These are phyloP conservation scores for Globisporangium emineosum DNA, from an alignment of 352 stramenopile species.

Conservation along the genomic window DNA sequence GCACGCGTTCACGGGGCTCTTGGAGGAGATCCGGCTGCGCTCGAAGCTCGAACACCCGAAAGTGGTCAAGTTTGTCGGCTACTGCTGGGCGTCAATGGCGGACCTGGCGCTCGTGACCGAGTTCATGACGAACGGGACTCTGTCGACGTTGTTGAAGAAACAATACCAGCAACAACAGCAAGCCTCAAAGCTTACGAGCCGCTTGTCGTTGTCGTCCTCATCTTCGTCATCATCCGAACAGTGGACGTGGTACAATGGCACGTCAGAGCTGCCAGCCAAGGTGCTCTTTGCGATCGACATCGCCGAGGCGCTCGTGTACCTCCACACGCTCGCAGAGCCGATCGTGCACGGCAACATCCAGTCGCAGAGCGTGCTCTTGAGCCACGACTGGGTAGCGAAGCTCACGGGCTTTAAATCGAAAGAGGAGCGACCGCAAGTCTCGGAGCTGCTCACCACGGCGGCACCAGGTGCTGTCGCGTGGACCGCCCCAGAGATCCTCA, in stretches of 20 bases:
- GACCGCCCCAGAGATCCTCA: slow-evolving; percentile 31
- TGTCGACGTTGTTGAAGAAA: slow-evolving; percentile 17
- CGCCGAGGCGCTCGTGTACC: slow-evolving; percentile 37
- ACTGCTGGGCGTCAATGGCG: slow-evolving; percentile 22
- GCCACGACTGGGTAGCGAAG: slow-evolving; percentile 18
- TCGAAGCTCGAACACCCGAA: slow-evolving; percentile 22
- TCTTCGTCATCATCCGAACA: slow-evolving; percentile 14
- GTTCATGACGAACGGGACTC: slow-evolving; percentile 21
- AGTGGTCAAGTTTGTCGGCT: slow-evolving; percentile 25
- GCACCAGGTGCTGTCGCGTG: slow-evolving; percentile 25
- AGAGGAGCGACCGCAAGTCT: background rate
- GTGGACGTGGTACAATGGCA: slow-evolving; percentile 4
- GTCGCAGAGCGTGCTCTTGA: slow-evolving; percentile 19
- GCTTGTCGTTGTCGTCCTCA: slow-evolving; percentile 1
- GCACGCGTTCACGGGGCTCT: slow-evolving; percentile 14
- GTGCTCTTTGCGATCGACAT: slow-evolving; percentile 21
- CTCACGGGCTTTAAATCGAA: slow-evolving; percentile 13
- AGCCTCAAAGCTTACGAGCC: background rate
- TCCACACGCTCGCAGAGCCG: slow-evolving; percentile 24
- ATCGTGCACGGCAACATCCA: slow-evolving; percentile 18
- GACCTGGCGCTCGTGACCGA: slow-evolving; percentile 26
- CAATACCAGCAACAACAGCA: slow-evolving; percentile 14
- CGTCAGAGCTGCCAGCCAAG: slow-evolving; percentile 2
- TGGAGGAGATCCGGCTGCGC: slow-evolving; percentile 20
- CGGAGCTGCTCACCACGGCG: slow-evolving; percentile 21